Conservation (phyloP, 768 basidiomycete genomes). For the Mycena crocata region DNA sequence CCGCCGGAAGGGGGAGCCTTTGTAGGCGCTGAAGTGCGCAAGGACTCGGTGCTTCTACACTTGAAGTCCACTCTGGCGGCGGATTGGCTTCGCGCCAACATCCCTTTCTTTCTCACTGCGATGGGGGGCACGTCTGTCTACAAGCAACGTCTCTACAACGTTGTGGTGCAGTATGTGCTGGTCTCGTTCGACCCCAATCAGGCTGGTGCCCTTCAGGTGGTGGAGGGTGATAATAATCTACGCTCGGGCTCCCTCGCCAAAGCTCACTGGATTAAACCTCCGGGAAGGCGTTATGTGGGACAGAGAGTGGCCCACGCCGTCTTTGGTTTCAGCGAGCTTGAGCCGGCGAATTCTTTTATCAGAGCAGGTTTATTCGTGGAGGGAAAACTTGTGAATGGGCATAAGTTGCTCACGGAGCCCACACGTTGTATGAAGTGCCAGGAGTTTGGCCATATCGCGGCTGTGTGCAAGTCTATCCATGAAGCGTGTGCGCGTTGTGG, state of each 20-base stretch:
- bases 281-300: not conserved
- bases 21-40: not conserved
- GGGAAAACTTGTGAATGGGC: conserved; percentile 23
- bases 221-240: conserved; percentile 33
- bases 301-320: conserved; percentile 42
- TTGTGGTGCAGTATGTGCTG: conserved; percentile 39
- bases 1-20: not conserved
- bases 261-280: conserved; percentile 43
- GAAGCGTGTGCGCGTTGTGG: conserved; percentile 8
- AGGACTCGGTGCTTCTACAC: not conserved
- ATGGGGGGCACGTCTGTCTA: conserved; percentile 26
- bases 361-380: conserved; percentile 24
- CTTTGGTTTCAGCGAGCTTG: conserved; percentile 27
- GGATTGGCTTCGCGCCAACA: not conserved
- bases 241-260: conserved; percentile 3
- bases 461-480: not conserved
- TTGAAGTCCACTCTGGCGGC: not conserved
- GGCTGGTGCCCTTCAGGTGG: not conserved
- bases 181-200: conserved; percentile 25
- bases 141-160: conserved; percentile 14
- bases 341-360: conserved; percentile 31
- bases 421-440: conserved; percentile 18
- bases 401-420: conserved; percentile 32
- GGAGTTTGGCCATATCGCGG: not conserved
- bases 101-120: conserved; percentile 17